Conservation (phyloP, 176 grass and related monocot species). For the Olyra latifolia region DNA sequence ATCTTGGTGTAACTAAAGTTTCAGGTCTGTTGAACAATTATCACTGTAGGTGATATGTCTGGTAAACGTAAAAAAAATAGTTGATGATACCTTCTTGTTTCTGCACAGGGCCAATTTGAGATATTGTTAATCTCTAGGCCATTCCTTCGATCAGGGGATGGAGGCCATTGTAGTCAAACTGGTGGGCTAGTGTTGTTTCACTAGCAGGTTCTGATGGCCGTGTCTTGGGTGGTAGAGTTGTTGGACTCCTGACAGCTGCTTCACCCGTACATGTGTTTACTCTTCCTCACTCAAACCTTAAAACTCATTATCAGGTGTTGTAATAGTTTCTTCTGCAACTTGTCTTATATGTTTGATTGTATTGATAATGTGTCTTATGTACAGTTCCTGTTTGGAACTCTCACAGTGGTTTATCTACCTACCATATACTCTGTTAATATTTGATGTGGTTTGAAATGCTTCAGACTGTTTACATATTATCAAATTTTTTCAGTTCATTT, state of each 20-base stretch:
- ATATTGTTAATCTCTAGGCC: constrained; percentile 89
- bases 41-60: constrained; percentile 21
- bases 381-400: too few relatives aligned
- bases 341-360: background rate
- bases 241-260: constrained; percentile 81
- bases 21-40: constrained; percentile 37
- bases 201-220: constrained; percentile 91
- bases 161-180: constrained; percentile 79
- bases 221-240: constrained; percentile 88
- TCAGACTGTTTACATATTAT: too few relatives aligned
- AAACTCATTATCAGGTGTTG: background rate
- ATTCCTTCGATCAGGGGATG: constrained; percentile 72
- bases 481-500: too few relatives aligned
- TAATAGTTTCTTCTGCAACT: background rate
- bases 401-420: too few relatives aligned
- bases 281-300: constrained; percentile 5
- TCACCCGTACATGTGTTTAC: constrained; percentile 80
- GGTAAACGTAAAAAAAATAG: background rate
- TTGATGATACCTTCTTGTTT: background rate
- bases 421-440: too few relatives aligned
- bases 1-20: background rate
- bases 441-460: too few relatives aligned
- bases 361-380: too few relatives aligned
- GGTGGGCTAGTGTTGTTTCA: constrained; percentile 95
- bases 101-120: constrained; percentile 88